Percentiles rank a stretch among this genome's conserved stretches.
Conservation (phyloP, 1,284 basidiomycete genomes). For the Singerocomus inundabilis region DNA sequence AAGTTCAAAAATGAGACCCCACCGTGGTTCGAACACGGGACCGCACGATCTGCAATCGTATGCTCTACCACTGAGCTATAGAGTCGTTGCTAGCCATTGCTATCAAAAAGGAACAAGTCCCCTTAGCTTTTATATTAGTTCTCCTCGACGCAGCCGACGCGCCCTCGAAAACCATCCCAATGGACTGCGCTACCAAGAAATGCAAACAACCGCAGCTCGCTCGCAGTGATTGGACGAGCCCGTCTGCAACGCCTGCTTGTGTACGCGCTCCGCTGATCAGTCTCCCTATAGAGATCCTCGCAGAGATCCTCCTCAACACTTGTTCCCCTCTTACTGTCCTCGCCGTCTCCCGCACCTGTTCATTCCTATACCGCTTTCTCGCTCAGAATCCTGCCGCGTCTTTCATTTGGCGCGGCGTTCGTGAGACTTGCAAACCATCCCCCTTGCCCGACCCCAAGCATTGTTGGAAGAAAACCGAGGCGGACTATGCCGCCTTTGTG, state of each 20-base stretch:
- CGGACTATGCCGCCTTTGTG: conserved; percentile 56
- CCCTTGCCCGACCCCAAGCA: conserved; percentile 40
- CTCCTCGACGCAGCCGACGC: no score
- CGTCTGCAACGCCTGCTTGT: background rate
- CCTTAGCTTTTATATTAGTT: no score
- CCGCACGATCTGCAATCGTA: conserved; percentile 38
- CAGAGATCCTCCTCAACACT: conserved; percentile 41
- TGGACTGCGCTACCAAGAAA: background rate
- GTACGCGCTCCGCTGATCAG: conserved; percentile 7
- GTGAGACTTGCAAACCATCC: conserved; percentile 28
- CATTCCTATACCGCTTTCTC: conserved; percentile 40
- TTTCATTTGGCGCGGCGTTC: conserved; percentile 45
- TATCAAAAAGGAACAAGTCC: no score
- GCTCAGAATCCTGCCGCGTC: conserved; percentile 33
- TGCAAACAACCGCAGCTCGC: conserved; percentile 4
- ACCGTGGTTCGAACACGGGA: conserved; percentile 44
- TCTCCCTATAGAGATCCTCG: conserved; percentile 48
- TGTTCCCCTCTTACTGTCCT: conserved; percentile 43
- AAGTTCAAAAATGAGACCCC: conserved; percentile 33
- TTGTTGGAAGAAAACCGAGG: conserved; percentile 37
- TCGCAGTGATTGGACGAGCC: background rate
- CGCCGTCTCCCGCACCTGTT: conserved; percentile 44
- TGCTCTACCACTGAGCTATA: conserved; percentile 43
- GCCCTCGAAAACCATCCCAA: background rate
- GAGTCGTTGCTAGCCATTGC: no score